A percentile compares a stretch with the other conserved stretches of the same genome.
Conservation (phyloP, 805 yeast species). For the Hanseniaspora lachancei region DNA sequence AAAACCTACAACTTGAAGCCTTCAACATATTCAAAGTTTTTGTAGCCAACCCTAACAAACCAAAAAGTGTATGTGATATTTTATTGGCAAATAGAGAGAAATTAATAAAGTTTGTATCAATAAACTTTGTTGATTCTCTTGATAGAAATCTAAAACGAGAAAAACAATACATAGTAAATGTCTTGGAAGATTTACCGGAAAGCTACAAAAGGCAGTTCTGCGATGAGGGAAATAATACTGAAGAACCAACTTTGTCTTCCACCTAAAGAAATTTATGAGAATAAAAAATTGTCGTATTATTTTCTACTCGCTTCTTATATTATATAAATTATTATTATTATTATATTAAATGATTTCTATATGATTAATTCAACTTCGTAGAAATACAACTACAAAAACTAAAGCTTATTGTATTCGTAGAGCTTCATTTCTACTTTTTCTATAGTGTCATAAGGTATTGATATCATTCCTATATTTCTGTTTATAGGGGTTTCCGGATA, state of each 20-base stretch:
- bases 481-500: not conserved
- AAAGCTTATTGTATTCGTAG: conserved; percentile 2
- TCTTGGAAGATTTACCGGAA: conserved; percentile 60
- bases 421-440: conserved; percentile 1
- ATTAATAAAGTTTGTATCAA: conserved; percentile 53
- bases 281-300: not conserved
- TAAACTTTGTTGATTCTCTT: conserved; percentile 45
- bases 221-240: conserved; percentile 14
- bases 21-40: conserved; percentile 88
- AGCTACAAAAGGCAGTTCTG: conserved; percentile 26
- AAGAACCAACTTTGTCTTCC: conserved; percentile 14
- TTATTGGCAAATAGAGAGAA: conserved; percentile 72
- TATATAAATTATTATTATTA: not conserved
- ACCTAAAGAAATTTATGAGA: not conserved
- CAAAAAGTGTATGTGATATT: conserved; percentile 67
- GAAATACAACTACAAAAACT: not conserved
- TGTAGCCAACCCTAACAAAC: conserved; percentile 89
- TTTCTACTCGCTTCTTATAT: not conserved
- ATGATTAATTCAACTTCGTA: not conserved
- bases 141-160: conserved; percentile 63
- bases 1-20: conserved; percentile 78
- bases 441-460: not conserved
- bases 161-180: conserved; percentile 62
- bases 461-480: conserved; percentile 4
- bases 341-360: too few relatives aligned